Conservation (phyloP, 352 stramenopile genomes). For the Globisporangium acanthophoron region DNA sequence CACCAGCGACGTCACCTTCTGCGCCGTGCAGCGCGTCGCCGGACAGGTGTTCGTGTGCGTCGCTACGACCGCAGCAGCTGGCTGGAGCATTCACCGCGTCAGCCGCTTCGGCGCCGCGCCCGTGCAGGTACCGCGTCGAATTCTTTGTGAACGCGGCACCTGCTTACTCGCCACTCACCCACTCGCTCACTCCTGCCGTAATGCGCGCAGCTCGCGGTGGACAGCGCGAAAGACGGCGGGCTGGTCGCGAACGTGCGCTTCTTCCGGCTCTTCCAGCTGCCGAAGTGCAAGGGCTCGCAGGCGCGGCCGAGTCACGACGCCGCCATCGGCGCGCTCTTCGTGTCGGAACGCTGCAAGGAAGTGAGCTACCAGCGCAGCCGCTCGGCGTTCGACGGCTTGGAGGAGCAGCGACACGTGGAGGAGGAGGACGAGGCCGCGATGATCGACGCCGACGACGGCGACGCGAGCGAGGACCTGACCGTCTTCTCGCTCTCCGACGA, state of each 20-base stretch:
- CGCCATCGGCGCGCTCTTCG: constrained; percentile 36
- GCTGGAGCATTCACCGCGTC: constrained; percentile 61
- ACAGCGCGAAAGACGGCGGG: constrained; percentile 34
- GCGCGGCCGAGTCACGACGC: background rate
- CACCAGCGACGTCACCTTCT: constrained; percentile 53
- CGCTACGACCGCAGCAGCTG: constrained; percentile 32
- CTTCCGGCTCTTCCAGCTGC: constrained; percentile 50
- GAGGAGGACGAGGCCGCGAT: constrained; percentile 36
- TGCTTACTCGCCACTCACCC: constrained; percentile 2
- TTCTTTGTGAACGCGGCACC: constrained; percentile 1
- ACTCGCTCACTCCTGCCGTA: background rate
- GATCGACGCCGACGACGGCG: constrained; percentile 20
- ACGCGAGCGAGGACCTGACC: constrained; percentile 41
- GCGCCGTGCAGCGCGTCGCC: constrained; percentile 48
- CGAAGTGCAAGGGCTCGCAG: background rate
- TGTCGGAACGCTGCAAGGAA: constrained; percentile 38
- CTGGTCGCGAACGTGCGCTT: constrained; percentile 46
- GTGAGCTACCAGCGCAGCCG: constrained; percentile 20
- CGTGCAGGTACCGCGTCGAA: constrained; percentile 19
- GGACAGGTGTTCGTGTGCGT: constrained; percentile 45
- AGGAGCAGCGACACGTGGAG: constrained; percentile 22
- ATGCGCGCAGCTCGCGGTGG: constrained; percentile 32
- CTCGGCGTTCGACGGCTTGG: constrained; percentile 11
- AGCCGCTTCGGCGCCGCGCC: constrained; percentile 46
- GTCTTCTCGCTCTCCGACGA: constrained; percentile 50